Conservation (phyloP, 208 protist species). For the Herpetomonas tarakana region DNA sequence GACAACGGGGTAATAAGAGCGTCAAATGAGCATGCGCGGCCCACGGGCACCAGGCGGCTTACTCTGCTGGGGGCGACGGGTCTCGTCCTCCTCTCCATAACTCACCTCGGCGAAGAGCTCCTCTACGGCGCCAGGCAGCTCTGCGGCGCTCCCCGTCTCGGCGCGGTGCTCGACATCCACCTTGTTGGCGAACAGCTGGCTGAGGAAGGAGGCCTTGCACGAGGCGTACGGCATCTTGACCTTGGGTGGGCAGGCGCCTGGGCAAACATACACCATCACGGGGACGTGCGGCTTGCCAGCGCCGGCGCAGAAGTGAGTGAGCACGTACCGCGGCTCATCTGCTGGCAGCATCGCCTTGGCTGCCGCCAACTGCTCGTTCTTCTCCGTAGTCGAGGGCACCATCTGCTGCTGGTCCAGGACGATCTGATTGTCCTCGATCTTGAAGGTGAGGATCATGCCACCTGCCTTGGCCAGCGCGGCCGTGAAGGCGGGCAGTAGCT, state of each 20-base stretch:
- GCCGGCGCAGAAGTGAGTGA: constrained; percentile 25
- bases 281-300: constrained; percentile 11
- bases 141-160: constrained; percentile 40
- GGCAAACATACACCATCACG: constrained; percentile 81
- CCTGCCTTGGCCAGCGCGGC: constrained; percentile 11
- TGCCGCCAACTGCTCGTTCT: constrained; percentile 13
- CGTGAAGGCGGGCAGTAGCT: constrained; percentile 30
- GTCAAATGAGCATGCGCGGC: constrained; percentile 67
- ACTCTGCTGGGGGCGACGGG: neutral
- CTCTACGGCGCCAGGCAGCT: constrained; percentile 37
- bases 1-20: too few species aligned
- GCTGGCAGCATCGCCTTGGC: constrained; percentile 27
- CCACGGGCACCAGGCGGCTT: constrained; percentile 26
- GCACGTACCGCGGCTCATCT: constrained; percentile 30
- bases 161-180: constrained; percentile 44
- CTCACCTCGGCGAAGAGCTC: constrained; percentile 29
- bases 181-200: constrained; percentile 30
- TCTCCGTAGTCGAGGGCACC: constrained; percentile 10
- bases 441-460: constrained; percentile 46
- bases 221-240: constrained; percentile 78
- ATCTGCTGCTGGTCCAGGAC: constrained; percentile 16
- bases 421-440: constrained; percentile 18
- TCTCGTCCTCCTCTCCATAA: constrained; percentile 4
- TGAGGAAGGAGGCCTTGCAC: constrained; percentile 61
- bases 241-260: constrained; percentile 42